These are phyloP conservation scores for Tricholoma sp. DNA, from an alignment of 768 basidiomycete species.

Conservation along the genomic window DNA sequence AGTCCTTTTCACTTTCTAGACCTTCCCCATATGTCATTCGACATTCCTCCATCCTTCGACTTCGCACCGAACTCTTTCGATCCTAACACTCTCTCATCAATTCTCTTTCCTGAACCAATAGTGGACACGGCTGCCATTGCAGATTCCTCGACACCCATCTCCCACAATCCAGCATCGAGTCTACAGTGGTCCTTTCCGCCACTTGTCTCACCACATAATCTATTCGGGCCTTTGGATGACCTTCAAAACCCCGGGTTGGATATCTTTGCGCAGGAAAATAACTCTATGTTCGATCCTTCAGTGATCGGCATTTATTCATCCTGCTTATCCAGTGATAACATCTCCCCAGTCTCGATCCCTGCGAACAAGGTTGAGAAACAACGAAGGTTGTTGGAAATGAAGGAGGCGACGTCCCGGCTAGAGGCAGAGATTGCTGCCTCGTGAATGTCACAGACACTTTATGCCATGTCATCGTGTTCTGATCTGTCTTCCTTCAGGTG, in stretches of 20 bases:
- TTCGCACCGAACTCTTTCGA: not conserved
- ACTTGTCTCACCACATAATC: not conserved
- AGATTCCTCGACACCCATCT: not conserved
- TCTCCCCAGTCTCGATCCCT: not conserved
- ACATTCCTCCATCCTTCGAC: not conserved
- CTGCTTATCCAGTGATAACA: not conserved
- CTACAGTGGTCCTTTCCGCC: not conserved
- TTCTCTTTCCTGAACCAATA: not conserved
- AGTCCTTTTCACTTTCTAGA: not conserved
- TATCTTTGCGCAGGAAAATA: not conserved
- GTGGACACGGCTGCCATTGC: not conserved
- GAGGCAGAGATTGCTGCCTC: slow-evolving; percentile 1
- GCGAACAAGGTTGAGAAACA: not conserved
- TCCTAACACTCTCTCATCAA: not conserved
- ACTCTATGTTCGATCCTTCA: not conserved
- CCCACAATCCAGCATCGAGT: not conserved
- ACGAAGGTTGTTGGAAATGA: not conserved
- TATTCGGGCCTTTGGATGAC: not conserved
- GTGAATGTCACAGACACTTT: not conserved
- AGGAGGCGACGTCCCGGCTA: not conserved
- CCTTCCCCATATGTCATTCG: not conserved
- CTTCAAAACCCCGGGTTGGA: not conserved
- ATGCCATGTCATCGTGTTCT: not conserved
- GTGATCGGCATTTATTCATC: not conserved
- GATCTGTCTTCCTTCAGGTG: too few species aligned